Conservation (phyloP, 768 basidiomycete species). For the Lentinula edodes region DNA sequence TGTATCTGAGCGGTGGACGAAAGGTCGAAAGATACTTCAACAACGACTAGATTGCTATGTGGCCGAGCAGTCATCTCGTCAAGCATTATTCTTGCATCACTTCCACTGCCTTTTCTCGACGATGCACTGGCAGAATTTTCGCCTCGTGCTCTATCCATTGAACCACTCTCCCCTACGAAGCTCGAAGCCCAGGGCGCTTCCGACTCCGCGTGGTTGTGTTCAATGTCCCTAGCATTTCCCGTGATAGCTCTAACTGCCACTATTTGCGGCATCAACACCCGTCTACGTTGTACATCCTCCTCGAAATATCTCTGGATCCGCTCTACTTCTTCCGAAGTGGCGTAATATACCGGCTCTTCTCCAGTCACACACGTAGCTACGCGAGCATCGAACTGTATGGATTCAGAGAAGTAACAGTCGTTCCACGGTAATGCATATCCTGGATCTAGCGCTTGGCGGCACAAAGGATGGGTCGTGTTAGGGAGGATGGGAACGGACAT, state of each 20-base stretch:
- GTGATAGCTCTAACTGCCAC: neutral
- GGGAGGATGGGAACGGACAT: constrained; percentile 11
- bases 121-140: neutral
- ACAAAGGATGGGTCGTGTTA: constrained; percentile 5
- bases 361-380: neutral
- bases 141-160: neutral
- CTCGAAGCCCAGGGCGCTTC: neutral
- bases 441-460: neutral
- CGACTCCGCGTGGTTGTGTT: neutral
- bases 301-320: neutral
- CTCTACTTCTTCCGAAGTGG: neutral
- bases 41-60: neutral
- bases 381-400: neutral
- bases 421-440: constrained; percentile 10
- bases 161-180: neutral
- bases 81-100: neutral
- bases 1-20: neutral
- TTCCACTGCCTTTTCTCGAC: neutral
- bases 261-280: neutral
- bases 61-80: neutral
- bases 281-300: neutral
- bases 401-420: constrained; percentile 7
- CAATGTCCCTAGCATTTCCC: neutral
- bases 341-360: neutral
- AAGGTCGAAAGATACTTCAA: neutral